Conservation (phyloP, 2,329 filamentous ascomycete genomes). For the Botrytis paeoniae region DNA sequence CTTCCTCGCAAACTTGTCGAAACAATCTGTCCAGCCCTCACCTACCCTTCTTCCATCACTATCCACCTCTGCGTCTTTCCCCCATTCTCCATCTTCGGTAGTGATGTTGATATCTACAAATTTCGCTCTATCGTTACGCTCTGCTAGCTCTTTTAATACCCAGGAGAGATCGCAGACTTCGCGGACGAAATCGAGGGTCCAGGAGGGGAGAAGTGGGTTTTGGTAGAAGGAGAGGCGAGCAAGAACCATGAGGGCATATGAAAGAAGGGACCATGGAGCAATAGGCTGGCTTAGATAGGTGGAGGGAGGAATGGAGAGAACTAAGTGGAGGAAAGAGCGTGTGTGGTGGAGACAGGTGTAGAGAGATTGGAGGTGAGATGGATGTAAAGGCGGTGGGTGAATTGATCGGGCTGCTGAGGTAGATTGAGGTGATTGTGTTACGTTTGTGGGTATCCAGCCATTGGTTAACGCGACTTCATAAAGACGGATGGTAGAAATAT, state of each 20-base stretch:
- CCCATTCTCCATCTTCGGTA: not conserved
- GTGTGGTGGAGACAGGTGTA: conserved; percentile 5
- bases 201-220: not conserved
- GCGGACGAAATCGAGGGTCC: conserved; percentile 11
- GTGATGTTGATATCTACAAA: not conserved
- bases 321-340: not conserved
- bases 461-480: conserved; percentile 8
- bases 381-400: not conserved
- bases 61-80: not conserved
- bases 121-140: not conserved
- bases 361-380: conserved; percentile 6
- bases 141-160: not conserved
- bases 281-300: conserved; percentile 8
- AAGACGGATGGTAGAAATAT: conserved; percentile 10
- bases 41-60: not conserved
- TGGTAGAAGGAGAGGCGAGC: conserved; percentile 11
- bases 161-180: conserved; percentile 5
- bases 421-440: not conserved
- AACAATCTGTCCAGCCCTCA: conserved; percentile 1
- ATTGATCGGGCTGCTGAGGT: not conserved
- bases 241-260: conserved; percentile 6
- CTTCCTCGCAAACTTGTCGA: conserved; percentile 17
- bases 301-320: not conserved
- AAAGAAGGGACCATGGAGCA: not conserved
- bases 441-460: not conserved